These are phyloP conservation scores for Penicillium psychrosexuale DNA, from an alignment of 2,329 filamentous ascomycete genomes.

Conservation along the genomic window DNA sequence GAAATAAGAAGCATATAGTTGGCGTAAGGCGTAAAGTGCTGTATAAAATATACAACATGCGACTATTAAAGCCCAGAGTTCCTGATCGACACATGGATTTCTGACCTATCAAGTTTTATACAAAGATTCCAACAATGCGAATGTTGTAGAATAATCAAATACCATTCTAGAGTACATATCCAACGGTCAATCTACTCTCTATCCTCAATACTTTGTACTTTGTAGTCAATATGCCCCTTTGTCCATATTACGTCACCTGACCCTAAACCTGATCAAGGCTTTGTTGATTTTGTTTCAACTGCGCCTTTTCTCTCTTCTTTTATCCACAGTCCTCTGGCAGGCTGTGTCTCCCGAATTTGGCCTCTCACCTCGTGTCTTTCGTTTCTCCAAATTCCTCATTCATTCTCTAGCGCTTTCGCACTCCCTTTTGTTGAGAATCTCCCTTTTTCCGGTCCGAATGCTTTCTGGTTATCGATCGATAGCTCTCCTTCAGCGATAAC, in stretches of 20 bases:
- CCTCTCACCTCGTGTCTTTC: constrained; percentile 12
- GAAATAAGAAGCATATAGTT: neutral
- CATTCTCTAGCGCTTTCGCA: neutral
- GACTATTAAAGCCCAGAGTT: neutral
- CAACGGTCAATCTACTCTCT: neutral
- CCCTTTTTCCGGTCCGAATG: neutral
- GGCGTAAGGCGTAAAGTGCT: no score
- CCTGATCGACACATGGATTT: constrained; percentile 1
- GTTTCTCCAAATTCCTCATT: constrained; percentile 4
- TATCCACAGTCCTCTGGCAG: constrained; percentile 14
- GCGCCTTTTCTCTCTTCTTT: constrained; percentile 9
- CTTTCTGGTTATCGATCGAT: constrained; percentile 4
- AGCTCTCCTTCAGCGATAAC: constrained; percentile 25
- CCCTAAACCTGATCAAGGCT: constrained; percentile 11
- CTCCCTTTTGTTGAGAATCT: constrained; percentile 1
- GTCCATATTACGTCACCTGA: constrained; percentile 14
- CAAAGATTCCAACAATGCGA: neutral
- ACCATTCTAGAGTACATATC: neutral
- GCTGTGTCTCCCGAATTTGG: constrained; percentile 11
- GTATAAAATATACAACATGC: neutral
- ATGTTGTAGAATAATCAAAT: neutral
- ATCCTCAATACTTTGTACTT: neutral
- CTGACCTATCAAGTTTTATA: neutral
- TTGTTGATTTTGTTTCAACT: constrained; percentile 18
- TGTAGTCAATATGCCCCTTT: neutral